phyloP scores from a whole-genome alignment of 176 grass and related monocot species.

The Sorghum bicolor region DNA sequence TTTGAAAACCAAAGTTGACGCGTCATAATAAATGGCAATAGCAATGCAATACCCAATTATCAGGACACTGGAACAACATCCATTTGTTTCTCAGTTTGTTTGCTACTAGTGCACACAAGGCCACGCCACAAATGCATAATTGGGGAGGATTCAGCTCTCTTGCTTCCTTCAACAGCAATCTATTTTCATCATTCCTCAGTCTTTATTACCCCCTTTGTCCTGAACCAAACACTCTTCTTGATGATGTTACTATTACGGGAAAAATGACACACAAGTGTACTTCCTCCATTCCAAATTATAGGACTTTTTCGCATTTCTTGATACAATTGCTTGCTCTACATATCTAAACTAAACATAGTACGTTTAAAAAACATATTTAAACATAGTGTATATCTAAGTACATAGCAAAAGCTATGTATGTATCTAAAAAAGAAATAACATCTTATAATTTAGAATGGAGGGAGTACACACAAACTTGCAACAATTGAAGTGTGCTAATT shows the following conservation, averaged over 20 bases:
- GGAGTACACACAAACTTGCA: neutral
- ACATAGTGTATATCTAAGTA: neutral
- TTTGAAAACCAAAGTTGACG: neutral
- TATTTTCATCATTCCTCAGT: no score
- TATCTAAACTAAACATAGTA: no score
- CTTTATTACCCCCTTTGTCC: neutral
- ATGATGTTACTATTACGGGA: no score
- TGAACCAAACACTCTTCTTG: neutral
- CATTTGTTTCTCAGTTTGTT: neutral
- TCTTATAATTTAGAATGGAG: neutral
- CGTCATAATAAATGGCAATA: neutral
- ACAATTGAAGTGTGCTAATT: neutral
- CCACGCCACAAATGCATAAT: neutral
- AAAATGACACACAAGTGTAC: neutral
- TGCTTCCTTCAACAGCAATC: neutral
- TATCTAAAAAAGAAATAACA: neutral
- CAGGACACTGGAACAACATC: neutral
- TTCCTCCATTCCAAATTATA: neutral
- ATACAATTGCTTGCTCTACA: no score
- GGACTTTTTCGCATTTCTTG: no score
- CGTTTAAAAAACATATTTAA: neutral
- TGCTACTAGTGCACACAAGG: neutral
- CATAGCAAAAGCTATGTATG: neutral
- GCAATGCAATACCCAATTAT: neutral
- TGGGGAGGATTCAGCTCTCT: neutral